A percentile compares a stretch with the other conserved stretches of the same genome.
phyloP scores from a whole-genome alignment of 2,329 filamentous ascomycete species.

The Colletotrichum tropicicola region DNA sequence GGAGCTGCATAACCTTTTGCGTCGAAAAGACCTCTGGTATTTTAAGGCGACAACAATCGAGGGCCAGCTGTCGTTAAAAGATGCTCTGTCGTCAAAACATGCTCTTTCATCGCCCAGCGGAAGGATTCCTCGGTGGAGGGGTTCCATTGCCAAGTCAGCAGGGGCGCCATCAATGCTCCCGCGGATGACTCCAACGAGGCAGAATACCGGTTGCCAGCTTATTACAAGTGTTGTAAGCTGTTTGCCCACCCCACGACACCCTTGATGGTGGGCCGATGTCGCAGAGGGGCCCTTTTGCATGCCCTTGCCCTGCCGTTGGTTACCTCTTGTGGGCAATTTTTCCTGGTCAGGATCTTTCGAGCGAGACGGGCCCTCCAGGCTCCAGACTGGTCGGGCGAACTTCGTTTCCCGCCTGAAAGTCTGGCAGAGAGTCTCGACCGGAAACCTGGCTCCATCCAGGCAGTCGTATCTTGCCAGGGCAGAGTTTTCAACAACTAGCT shows the following conservation, averaged over 20 bases:
- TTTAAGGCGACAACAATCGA: neutral
- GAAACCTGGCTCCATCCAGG: too few relatives aligned
- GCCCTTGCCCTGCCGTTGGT: neutral
- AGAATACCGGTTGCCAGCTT: neutral
- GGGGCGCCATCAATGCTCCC: neutral
- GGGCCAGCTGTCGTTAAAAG: neutral
- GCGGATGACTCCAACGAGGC: neutral
- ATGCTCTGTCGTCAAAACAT: slow-evolving; percentile 12
- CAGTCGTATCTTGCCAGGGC: too few relatives aligned
- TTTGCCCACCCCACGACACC: neutral
- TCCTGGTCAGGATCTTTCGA: neutral
- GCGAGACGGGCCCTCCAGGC: too few relatives aligned
- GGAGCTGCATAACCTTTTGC: too few relatives aligned
- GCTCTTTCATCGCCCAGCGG: neutral
- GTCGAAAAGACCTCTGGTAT: too few relatives aligned
- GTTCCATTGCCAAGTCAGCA: neutral
- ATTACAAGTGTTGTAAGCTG: neutral
- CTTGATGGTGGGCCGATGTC: slow-evolving; percentile 10
- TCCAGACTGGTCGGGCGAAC: too few relatives aligned
- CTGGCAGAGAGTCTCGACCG: neutral
- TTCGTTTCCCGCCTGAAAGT: too few relatives aligned
- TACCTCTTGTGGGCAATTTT: neutral
- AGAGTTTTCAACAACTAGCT: neutral
- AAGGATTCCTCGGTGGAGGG: neutral
- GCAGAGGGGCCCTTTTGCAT: neutral